Percentiles rank a stretch among this genome's conserved stretches.
Conservation (phyloP, 2,329 filamentous ascomycete genomes). For the Trichoderma hamatum region DNA sequence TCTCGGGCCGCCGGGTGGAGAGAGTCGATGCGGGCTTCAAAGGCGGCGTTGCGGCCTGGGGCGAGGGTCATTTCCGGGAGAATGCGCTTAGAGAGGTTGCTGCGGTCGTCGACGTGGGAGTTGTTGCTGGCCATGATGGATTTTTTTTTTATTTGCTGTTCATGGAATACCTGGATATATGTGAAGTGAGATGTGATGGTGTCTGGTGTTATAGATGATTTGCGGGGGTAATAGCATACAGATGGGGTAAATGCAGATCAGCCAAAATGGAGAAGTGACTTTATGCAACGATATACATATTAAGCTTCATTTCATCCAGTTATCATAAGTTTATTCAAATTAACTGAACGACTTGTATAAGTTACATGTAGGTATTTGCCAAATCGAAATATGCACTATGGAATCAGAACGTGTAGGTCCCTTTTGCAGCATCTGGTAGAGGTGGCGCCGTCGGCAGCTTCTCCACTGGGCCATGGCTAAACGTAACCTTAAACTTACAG, state of each 20-base stretch:
- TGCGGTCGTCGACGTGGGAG: slow-evolving; percentile 28
- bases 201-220: neutral
- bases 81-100: slow-evolving; percentile 32
- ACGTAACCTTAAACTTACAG: too few relatives aligned
- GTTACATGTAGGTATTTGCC: neutral
- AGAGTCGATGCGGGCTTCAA: slow-evolving; percentile 13
- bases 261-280: neutral
- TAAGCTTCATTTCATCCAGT: neutral
- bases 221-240: neutral
- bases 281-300: neutral
- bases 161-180: neutral
- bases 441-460: too few relatives aligned
- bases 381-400: too few relatives aligned
- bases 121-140: slow-evolving; percentile 1
- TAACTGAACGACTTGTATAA: too few relatives aligned
- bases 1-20: slow-evolving; percentile 21
- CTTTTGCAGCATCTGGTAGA: too few relatives aligned
- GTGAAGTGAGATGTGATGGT: neutral
- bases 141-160: neutral
- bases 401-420: too few relatives aligned
- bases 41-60: slow-evolving; percentile 15
- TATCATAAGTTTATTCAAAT: neutral
- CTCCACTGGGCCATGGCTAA: too few relatives aligned
- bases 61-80: slow-evolving; percentile 37
- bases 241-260: neutral